Conservation (phyloP, 805 yeast genomes). For the Torulaspora microellipsoides region DNA sequence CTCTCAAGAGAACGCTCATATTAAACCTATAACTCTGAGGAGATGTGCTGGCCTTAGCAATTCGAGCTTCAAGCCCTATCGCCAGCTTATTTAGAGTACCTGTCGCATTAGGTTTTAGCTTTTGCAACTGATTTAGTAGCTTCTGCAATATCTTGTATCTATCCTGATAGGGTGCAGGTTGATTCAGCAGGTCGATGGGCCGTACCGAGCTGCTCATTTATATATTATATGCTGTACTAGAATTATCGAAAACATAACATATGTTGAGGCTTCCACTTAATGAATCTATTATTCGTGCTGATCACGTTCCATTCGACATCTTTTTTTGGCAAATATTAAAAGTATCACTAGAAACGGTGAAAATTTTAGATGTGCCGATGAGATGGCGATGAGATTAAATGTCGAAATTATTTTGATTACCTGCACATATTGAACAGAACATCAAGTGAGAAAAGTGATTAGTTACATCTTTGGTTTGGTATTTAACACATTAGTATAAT, state of each 20-base stretch:
- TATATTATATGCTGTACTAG: not conserved
- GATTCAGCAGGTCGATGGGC: conserved; percentile 29
- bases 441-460: too few relatives aligned
- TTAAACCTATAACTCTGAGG: conserved; percentile 32
- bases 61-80: conserved; percentile 24
- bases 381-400: conserved; percentile 17
- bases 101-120: conserved; percentile 14
- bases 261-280: conserved; percentile 11
- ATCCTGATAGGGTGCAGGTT: conserved; percentile 32
- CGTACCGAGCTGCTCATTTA: conserved; percentile 16
- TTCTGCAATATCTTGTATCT: conserved; percentile 30
- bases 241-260: conserved; percentile 20
- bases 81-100: conserved; percentile 20
- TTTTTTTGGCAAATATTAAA: not conserved
- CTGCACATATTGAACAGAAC: too few relatives aligned
- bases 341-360: conserved; percentile 14
- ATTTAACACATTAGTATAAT: conserved; percentile 5
- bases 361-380: conserved; percentile 23
- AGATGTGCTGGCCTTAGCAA: conserved; percentile 27
- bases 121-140: conserved; percentile 21
- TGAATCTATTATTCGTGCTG: too few relatives aligned
- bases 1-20: conserved; percentile 30
- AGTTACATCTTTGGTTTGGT: too few relatives aligned
- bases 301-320: not conserved
- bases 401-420: not conserved